phyloP scores from a whole-genome alignment of 306 rosid genomes.

The Erythrophleum fordii region DNA sequence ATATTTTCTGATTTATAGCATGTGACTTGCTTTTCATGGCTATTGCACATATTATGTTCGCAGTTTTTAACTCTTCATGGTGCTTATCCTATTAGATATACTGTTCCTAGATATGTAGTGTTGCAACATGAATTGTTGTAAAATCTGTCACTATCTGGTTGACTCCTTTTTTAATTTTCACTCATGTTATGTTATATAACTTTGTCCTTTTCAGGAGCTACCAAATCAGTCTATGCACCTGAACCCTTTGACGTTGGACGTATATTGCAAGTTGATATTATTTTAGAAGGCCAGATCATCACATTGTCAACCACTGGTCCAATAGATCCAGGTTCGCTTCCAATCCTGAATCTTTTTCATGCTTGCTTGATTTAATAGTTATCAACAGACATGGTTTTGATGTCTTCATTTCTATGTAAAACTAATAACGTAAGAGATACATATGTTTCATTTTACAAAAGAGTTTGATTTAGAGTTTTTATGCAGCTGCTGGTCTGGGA shows the following conservation, averaged over 20 bases:
- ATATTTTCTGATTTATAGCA: neutral
- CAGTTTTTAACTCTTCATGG: neutral
- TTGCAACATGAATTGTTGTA: slow-evolving; percentile 15
- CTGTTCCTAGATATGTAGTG: neutral
- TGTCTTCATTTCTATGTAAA: neutral
- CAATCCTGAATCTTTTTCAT: slow-evolving; percentile 15
- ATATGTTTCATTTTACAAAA: slow-evolving; percentile 1
- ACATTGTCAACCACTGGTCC: slow-evolving; percentile 78
- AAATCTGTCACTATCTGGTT: slow-evolving; percentile 14
- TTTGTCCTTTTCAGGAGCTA: slow-evolving; percentile 70
- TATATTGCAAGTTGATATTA: slow-evolving; percentile 68
- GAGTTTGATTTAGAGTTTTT: slow-evolving; percentile 15
- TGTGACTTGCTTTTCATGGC: neutral
- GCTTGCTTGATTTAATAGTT: slow-evolving; percentile 25
- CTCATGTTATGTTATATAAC: slow-evolving; percentile 18
- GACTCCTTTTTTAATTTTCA: neutral
- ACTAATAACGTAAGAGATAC: neutral
- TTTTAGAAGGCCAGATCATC: slow-evolving; percentile 46
- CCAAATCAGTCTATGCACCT: slow-evolving; percentile 78
- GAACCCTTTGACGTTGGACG: slow-evolving; percentile 92
- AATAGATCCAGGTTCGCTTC: slow-evolving; percentile 77
- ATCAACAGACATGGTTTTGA: neutral
- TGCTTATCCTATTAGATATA: neutral
- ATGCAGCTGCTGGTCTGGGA: slow-evolving; percentile 95
- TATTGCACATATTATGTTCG: neutral